phyloP scores from a whole-genome alignment of 202 grass and related monocot species.

The Carex sylvatica region DNA sequence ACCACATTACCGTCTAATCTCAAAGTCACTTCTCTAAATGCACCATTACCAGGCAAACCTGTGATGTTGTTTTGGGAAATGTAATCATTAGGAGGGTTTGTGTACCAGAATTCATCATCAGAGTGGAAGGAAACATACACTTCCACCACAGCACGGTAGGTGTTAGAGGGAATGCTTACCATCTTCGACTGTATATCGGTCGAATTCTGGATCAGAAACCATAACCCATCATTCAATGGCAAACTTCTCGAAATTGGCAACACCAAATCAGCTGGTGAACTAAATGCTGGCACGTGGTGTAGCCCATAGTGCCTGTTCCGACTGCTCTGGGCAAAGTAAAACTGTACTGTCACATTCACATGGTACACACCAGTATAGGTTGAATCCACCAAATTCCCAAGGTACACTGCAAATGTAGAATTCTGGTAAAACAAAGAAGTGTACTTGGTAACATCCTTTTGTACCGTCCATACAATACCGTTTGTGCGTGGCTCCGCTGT shows the following conservation, averaged over 20 bases:
- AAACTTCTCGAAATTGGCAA: conserved; percentile 55
- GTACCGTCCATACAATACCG: conserved; percentile 65
- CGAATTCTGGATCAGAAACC: conserved; percentile 60
- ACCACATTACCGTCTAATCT: conserved; percentile 58
- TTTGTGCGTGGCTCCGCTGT: conserved; percentile 55
- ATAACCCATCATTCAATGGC: conserved; percentile 54
- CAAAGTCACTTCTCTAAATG: conserved; percentile 70
- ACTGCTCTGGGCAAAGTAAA: conserved; percentile 45
- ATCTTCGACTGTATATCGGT: conserved; percentile 43
- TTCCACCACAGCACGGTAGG: conserved; percentile 78
- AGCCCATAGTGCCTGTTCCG: neutral
- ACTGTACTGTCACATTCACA: conserved; percentile 68
- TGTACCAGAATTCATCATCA: conserved; percentile 85
- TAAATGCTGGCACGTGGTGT: neutral
- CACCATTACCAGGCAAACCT: conserved; percentile 44
- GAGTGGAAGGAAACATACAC: conserved; percentile 72
- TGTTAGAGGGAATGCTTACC: conserved; percentile 51
- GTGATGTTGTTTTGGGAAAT: conserved; percentile 68
- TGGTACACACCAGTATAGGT: conserved; percentile 72
- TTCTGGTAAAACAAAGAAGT: conserved; percentile 52
- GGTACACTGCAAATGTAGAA: conserved; percentile 52
- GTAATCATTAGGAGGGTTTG: conserved; percentile 72
- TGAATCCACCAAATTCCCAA: conserved; percentile 62
- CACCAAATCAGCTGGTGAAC: conserved; percentile 44
- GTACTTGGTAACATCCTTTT: conserved; percentile 88